These are phyloP conservation scores for Phytopythium mirpurense DNA, from an alignment of 352 stramenopile species.

Conservation along the genomic window DNA sequence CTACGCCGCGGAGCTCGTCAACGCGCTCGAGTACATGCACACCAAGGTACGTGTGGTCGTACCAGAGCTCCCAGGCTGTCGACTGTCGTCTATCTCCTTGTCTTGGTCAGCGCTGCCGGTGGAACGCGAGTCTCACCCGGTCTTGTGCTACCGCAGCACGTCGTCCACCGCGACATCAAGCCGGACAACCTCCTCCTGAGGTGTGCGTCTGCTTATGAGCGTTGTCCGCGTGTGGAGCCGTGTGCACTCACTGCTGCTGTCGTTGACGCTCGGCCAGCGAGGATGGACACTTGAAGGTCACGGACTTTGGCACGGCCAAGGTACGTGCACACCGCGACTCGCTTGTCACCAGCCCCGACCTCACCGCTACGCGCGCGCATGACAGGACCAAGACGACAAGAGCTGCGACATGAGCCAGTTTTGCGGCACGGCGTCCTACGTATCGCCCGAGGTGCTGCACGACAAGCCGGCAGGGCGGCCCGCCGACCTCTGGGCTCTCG, in stretches of 20 bases:
- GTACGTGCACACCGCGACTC: conserved; percentile 16
- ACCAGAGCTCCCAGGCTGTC: background rate
- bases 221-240: too few species aligned
- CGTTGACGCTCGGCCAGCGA: conserved; percentile 17
- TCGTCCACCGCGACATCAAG: conserved; percentile 97
- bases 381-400: conserved; percentile 68
- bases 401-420: conserved; percentile 62
- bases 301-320: conserved; percentile 88
- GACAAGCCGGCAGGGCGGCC: conserved; percentile 70
- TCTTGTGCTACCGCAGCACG: conserved; percentile 44
- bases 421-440: conserved; percentile 88
- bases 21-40: conserved; percentile 94
- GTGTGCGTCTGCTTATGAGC: conserved; percentile 4
- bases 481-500: conserved; percentile 89
- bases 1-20: conserved; percentile 91
- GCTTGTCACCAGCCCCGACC: too few species aligned
- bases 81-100: background rate
- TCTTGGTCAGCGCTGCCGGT: background rate
- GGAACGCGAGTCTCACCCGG: conserved; percentile 3
- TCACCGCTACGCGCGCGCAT: background rate
- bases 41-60: conserved; percentile 53
- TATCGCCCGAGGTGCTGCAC: conserved; percentile 89
- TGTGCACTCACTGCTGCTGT: background rate
- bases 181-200: conserved; percentile 88
- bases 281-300: conserved; percentile 86